These are phyloP conservation scores for Coleophoma eucalyptorum DNA, from an alignment of 2,329 filamentous ascomycete species.

Conservation along the genomic window DNA sequence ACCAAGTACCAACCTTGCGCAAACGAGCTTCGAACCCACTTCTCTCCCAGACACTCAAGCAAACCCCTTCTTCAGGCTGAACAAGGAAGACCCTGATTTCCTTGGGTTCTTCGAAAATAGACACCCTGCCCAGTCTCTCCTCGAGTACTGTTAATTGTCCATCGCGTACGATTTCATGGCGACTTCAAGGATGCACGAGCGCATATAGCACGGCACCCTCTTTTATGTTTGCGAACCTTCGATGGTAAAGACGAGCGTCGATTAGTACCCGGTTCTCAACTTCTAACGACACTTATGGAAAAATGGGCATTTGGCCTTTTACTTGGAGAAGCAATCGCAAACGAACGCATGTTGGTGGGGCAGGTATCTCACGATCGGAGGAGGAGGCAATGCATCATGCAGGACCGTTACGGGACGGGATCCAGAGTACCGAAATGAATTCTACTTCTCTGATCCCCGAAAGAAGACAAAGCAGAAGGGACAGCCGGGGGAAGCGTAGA, in stretches of 20 bases:
- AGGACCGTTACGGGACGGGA: constrained; percentile 20
- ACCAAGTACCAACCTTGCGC: too few species aligned
- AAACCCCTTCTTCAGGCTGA: not conserved
- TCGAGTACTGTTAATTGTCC: not conserved
- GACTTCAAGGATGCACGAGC: not conserved
- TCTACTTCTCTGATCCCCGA: constrained; percentile 21
- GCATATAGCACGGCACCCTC: not conserved
- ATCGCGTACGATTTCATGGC: not conserved
- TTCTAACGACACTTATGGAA: constrained; percentile 21
- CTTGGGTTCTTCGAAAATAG: not conserved
- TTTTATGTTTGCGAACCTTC: not conserved
- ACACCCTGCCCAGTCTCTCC: not conserved
- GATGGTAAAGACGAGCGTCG: not conserved
- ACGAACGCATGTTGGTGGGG: constrained; percentile 46
- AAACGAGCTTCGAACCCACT: not conserved
- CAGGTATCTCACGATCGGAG: constrained; percentile 50
- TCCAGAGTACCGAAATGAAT: constrained; percentile 26
- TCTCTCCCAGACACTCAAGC: not conserved
- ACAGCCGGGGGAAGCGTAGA: constrained; percentile 21
- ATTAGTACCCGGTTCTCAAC: not conserved
- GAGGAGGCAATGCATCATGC: constrained; percentile 36
- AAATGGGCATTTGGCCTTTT: constrained; percentile 83
- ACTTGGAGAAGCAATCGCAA: constrained; percentile 68
- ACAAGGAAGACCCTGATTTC: constrained; percentile 1
- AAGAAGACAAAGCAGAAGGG: constrained; percentile 29